These are phyloP conservation scores for Penicillium decumbens DNA, from an alignment of 2,329 filamentous ascomycete genomes.

Conservation along the genomic window DNA sequence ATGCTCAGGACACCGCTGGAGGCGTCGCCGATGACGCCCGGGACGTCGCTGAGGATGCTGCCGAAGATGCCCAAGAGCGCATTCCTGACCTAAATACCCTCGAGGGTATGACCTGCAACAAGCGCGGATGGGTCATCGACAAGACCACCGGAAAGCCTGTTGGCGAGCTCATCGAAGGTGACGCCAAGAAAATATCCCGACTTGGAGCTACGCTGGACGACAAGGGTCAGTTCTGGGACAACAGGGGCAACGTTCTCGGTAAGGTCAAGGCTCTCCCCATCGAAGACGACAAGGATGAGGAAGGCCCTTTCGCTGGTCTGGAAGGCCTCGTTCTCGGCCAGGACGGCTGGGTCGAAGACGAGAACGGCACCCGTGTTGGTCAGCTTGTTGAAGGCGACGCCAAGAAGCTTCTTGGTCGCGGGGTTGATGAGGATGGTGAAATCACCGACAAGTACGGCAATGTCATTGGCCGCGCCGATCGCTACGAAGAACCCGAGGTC, in stretches of 20 bases:
- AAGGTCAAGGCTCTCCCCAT: constrained; percentile 48
- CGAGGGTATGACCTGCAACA: constrained; percentile 43
- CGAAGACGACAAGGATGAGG: constrained; percentile 31
- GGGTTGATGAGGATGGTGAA: constrained; percentile 60
- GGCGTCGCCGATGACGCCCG: constrained; percentile 30
- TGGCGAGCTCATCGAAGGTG: constrained; percentile 58
- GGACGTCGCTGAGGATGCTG: constrained; percentile 17
- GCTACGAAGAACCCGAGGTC: constrained; percentile 49
- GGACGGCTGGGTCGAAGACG: constrained; percentile 48
- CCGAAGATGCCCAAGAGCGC: constrained; percentile 19
- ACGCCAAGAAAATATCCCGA: constrained; percentile 56
- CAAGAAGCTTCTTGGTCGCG: constrained; percentile 56
- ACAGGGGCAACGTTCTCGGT: constrained; percentile 59
- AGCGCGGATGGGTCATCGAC: constrained; percentile 43
- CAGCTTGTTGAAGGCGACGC: constrained; percentile 55
- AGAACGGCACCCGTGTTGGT: constrained; percentile 47
- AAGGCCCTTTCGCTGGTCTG: constrained; percentile 44
- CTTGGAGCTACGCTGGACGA: constrained; percentile 46
- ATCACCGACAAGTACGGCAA: constrained; percentile 60
- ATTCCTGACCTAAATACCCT: constrained; percentile 5
- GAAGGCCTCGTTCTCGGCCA: constrained; percentile 46
- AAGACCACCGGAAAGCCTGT: constrained; percentile 43
- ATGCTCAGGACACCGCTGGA: constrained; percentile 13
- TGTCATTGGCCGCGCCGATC: constrained; percentile 55
- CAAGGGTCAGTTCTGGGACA: constrained; percentile 61